phyloP scores from a whole-genome alignment of 768 basidiomycete species.

The Mycena chlorophos region DNA sequence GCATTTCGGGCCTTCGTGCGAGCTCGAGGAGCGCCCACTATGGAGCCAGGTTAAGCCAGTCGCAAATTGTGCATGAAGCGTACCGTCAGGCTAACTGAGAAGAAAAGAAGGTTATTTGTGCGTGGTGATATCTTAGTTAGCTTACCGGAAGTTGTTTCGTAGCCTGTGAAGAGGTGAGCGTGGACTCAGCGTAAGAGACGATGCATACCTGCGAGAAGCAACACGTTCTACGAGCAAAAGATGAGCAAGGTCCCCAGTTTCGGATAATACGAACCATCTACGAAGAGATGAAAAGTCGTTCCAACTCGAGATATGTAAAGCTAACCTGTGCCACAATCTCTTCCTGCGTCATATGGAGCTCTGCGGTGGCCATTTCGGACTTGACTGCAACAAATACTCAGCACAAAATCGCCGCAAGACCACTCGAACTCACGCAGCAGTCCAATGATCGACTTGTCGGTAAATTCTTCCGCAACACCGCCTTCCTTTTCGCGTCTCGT shows the following conservation, averaged over 20 bases:
- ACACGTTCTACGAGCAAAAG: constrained; percentile 1
- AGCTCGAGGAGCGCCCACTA: constrained; percentile 43
- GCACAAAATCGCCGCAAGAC: neutral
- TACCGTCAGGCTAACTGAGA: constrained; percentile 26
- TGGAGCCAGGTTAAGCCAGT: neutral
- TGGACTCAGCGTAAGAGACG: neutral
- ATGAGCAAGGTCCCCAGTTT: neutral
- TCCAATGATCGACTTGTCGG: constrained; percentile 41
- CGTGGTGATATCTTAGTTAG: neutral
- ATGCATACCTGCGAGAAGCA: constrained; percentile 25
- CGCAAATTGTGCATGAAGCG: neutral
- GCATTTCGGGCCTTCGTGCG: constrained; percentile 29
- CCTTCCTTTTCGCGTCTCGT: constrained; percentile 35
- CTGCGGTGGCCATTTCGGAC: constrained; percentile 33
- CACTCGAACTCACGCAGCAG: constrained; percentile 32
- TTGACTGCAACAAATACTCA: constrained; percentile 28
- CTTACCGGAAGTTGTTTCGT: constrained; percentile 41
- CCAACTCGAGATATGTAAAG: constrained; percentile 1
- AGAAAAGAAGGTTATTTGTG: neutral
- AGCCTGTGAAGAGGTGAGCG: constrained; percentile 19
- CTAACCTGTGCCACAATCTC: constrained; percentile 37
- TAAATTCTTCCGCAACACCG: constrained; percentile 21
- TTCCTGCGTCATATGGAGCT: constrained; percentile 37
- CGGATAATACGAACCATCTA: neutral
- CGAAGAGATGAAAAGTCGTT: too few species aligned